These are phyloP conservation scores for Endocalyx cinctus DNA, from an alignment of 2,329 filamentous ascomycete genomes.

Conservation along the genomic window DNA sequence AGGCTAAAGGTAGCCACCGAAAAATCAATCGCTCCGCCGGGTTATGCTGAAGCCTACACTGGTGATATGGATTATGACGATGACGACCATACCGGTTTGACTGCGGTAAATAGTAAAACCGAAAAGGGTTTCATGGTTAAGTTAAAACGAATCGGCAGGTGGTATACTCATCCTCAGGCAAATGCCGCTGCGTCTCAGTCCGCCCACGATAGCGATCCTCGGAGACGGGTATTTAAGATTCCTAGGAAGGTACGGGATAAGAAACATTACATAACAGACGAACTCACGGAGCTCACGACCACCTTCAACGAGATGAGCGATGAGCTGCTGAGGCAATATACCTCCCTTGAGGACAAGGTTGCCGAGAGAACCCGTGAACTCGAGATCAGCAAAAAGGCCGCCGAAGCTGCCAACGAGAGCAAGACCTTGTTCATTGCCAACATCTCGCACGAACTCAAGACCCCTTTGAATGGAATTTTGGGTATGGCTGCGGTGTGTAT, in stretches of 20 bases:
- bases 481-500: slow-evolving; percentile 93
- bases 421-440: slow-evolving; percentile 98
- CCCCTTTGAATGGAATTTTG: slow-evolving; percentile 89
- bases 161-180: too few relatives aligned
- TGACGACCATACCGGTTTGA: slow-evolving; percentile 27
- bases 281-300: slow-evolving; percentile 74
- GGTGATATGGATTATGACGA: slow-evolving; percentile 43
- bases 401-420: slow-evolving; percentile 92
- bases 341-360: slow-evolving; percentile 78
- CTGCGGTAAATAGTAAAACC: slow-evolving; percentile 28
- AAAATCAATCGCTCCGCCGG: slow-evolving; percentile 64
- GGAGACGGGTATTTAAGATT: slow-evolving; percentile 68
- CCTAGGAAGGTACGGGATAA: slow-evolving; percentile 75
- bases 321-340: slow-evolving; percentile 82
- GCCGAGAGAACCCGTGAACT: slow-evolving; percentile 77
- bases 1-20: slow-evolving; percentile 70
- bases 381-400: slow-evolving; percentile 84
- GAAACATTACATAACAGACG: slow-evolving; percentile 74
- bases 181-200: slow-evolving; percentile 23
- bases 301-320: slow-evolving; percentile 96
- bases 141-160: slow-evolving; percentile 33
- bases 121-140: slow-evolving; percentile 37
- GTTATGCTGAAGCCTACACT: slow-evolving; percentile 46
- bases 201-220: slow-evolving; percentile 32
- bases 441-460: slow-evolving; percentile 83